Evolutionary conservation across 208 protist genomes (phyloP).

Genomic region (Sergeia podlipaevii): DNA sequence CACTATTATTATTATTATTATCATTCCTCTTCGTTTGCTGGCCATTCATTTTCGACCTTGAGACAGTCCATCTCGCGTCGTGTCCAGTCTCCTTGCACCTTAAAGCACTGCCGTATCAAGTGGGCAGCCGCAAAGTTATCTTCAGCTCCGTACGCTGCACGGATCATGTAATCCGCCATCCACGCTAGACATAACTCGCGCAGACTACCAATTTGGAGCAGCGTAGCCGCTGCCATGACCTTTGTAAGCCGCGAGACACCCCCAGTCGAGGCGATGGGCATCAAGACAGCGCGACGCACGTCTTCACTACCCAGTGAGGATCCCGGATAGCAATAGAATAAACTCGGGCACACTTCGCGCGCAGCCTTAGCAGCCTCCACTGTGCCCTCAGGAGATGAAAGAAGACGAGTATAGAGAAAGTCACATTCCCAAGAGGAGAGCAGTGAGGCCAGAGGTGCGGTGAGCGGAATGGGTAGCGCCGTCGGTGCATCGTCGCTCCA

Average conservation of each 20-base stretch:
- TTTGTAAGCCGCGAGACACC: slow-evolving; percentile 30
- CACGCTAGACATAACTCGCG: slow-evolving; percentile 60
- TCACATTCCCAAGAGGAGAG: slow-evolving; percentile 52
- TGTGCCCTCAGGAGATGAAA: slow-evolving; percentile 29
- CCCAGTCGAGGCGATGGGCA: slow-evolving; percentile 26
- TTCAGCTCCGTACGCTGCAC: slow-evolving; percentile 42
- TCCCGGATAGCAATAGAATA: slow-evolving; percentile 48
- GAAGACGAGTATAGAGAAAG: slow-evolving; percentile 65
- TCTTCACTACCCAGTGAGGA: slow-evolving; percentile 9
- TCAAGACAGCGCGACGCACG: slow-evolving; percentile 17
- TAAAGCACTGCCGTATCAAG: slow-evolving; percentile 64
- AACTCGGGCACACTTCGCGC: slow-evolving; percentile 24
- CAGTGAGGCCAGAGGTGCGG: slow-evolving; percentile 35
- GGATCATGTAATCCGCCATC: slow-evolving; percentile 64
- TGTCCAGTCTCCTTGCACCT: slow-evolving; percentile 60
- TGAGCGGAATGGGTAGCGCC: slow-evolving; percentile 39
- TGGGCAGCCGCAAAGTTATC: slow-evolving; percentile 73
- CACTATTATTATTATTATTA: neutral
- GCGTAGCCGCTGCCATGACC: slow-evolving; percentile 37
- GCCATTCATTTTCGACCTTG: slow-evolving; percentile 87
- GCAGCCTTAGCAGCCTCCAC: slow-evolving; percentile 17
- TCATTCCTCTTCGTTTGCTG: slow-evolving; percentile 57
- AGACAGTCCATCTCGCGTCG: slow-evolving; percentile 63
- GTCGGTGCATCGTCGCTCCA: slow-evolving; percentile 20
- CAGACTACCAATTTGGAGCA: slow-evolving; percentile 48